Evolutionary conservation across 179 eudicot species (phyloP), one percentile per base, ranked within the genome.

Genomic region (Patellifolia procumbens): DNA sequence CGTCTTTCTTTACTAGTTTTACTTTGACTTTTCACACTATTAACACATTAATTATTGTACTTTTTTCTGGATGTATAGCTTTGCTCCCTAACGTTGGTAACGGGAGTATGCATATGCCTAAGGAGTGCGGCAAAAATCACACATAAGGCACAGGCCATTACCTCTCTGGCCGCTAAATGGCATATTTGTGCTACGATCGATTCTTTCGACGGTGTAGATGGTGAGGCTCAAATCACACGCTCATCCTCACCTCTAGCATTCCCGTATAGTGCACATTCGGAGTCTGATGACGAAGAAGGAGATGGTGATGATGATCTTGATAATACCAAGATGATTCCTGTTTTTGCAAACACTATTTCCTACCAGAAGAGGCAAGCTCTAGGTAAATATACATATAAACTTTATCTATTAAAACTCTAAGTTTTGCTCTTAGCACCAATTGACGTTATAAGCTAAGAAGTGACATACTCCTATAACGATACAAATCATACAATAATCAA

Each of bases 301-400:
- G 92, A 89, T 24, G 94, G 85, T 46, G 98, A 94, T 22, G 96
- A 91, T 77, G 87, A 76, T 53, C 79, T 91, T 24, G 97, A 94
- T 8, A 91, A 94, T 75, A 90, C 94, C 60, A 87, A 89, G 39
- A 80, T 91, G 83, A 75, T 91, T 35, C 98, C 97, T 1, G 81
- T 87, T 56, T 79, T 77, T 78, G 87, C 89, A 0, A 76, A 83
- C 46, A 87, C 97, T 28, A 84, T 94, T 53, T 88, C 96, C 43
- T 94, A 87, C 83, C 98, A 94, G 46, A 89, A 89, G 86, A 84
- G 97, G 74, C 98, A 94, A 88, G 97, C 98, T 52, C 83, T 94
- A 70, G 97, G 98, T 91, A 68, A 87, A 83, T 63, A 13, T 46
- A 24, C n/a, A n/a, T 29, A 77, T 29, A 31, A 24, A 31, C 35